Evolutionary conservation across 257 asterid genomes (phyloP).

Genomic region (Forsythia suspensa): DNA sequence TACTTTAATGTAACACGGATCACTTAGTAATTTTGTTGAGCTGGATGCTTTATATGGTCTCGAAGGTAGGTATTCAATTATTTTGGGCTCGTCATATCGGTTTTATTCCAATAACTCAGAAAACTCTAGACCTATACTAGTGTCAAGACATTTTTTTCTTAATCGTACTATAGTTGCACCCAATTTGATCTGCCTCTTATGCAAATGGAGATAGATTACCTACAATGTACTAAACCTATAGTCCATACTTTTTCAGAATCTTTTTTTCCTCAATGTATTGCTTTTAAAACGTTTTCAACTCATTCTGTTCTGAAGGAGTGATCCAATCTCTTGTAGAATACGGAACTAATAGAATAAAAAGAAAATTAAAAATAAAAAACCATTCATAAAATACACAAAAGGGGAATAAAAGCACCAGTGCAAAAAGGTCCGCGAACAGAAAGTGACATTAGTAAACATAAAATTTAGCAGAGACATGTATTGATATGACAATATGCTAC

Average conservation of each 20-base stretch:
- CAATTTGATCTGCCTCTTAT: not conserved
- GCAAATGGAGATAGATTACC: not conserved
- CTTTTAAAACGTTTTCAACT: not conserved
- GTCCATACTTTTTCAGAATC: not conserved
- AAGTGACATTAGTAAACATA: not conserved
- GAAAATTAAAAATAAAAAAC: not conserved
- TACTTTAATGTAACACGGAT: not conserved
- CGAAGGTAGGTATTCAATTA: not conserved
- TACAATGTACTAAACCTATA: not conserved
- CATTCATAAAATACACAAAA: not conserved
- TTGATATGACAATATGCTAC: no score
- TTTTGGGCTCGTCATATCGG: not conserved
- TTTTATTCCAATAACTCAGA: not conserved
- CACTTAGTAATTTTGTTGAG: not conserved
- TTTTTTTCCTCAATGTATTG: not conserved
- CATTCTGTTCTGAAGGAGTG: not conserved
- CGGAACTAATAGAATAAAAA: not conserved
- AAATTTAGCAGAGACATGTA: not conserved
- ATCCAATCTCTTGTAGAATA: not conserved
- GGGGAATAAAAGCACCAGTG: not conserved
- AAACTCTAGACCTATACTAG: not conserved
- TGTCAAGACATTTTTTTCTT: not conserved
- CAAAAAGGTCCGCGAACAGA: not conserved
- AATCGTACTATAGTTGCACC: not conserved
- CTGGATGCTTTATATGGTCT: not conserved